Evolutionary conservation across 441 rosid species (phyloP), one percentile per base, ranked within the genome.

Genomic region (Aquilaria agallochum): DNA sequence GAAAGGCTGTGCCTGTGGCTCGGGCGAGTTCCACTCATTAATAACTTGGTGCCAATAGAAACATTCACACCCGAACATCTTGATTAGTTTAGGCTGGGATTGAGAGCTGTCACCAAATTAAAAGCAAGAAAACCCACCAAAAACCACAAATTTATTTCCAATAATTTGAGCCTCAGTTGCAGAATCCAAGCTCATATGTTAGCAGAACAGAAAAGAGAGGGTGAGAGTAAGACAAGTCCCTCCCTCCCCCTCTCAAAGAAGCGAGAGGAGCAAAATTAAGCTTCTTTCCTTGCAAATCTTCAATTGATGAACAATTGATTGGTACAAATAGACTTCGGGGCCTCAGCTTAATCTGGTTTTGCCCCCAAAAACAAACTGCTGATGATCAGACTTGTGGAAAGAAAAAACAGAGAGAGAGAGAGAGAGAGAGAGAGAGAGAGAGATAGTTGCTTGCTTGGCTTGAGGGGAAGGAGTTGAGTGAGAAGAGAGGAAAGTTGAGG

Each of bases 41-140:
- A 42, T 32, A 59, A 55, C 68, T 75, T 65, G 68, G 62, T 68
- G 77, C 96, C 95, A 83, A 73, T 72, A 73, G 56, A 82, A 72
- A 69, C 94, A 90, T 65, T 85, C 90, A 67, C 89, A 90, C 40
- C 92, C 88, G 6, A 84, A 72, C 98, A 92, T 90, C 58, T 68
- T 74, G 34, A 15, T 27, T 13, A 20, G 9, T 46, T 69, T 58
- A 58, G 45, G 32, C 50, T 62, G 10, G 27, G 27, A 20, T 20
- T 40, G 45, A 40, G 10, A 40, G 45, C 45, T 40, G 7, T 54
- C 56, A 58, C 48, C 52, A 70, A 55, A 59, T 14, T 53, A 40
- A 40, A 40, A 40, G 45, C 7, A 10, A 40, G 56, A 72, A 57
- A 63, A 50, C 70, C 81, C 72, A 69, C 64, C 59, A 76, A 78